Percentiles rank a stretch among this genome's conserved stretches.
These are phyloP conservation scores for Candida xiaguanensis DNA, from an alignment of 805 yeast genomes.

Conservation along the genomic window DNA sequence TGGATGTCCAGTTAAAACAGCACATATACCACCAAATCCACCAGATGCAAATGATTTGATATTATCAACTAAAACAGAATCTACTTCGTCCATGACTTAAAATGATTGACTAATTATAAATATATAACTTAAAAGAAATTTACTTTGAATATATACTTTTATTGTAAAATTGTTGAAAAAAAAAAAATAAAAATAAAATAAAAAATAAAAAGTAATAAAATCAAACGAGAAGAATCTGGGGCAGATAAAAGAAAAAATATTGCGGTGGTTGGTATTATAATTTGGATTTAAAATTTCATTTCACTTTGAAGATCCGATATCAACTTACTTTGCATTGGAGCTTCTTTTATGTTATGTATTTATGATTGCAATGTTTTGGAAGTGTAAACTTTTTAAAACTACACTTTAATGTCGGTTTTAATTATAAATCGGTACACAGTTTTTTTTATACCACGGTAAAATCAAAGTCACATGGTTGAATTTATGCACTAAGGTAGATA, in stretches of 20 bases:
- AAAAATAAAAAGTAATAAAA: too few species aligned
- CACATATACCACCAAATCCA: constrained; percentile 95
- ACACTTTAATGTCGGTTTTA: background rate
- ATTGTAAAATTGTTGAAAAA: constrained; percentile 1
- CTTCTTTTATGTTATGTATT: too few species aligned
- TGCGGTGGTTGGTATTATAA: background rate
- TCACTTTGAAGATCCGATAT: too few species aligned
- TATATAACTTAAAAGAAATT: too few species aligned
- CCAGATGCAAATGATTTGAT: constrained; percentile 87
- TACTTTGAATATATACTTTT: too few species aligned
- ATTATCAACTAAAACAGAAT: constrained; percentile 61
- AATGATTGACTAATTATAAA: background rate
- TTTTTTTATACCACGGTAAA: constrained; percentile 2
- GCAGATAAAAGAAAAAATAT: background rate
- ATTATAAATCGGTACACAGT: background rate
- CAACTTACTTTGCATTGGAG: too few species aligned
- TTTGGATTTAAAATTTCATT: too few species aligned
- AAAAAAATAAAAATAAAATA: constrained; percentile 3
- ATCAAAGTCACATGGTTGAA: constrained; percentile 2
- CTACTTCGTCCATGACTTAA: constrained; percentile 40
- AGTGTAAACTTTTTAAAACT: too few species aligned
- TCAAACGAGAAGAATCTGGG: constrained; percentile 1
- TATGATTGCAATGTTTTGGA: too few species aligned
- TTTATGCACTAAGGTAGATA: too few species aligned
- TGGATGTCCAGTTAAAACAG: constrained; percentile 95